Base-by-base conservation (phyloP, 257 asterid genomes). In the Jacaranda copaia region DNA sequence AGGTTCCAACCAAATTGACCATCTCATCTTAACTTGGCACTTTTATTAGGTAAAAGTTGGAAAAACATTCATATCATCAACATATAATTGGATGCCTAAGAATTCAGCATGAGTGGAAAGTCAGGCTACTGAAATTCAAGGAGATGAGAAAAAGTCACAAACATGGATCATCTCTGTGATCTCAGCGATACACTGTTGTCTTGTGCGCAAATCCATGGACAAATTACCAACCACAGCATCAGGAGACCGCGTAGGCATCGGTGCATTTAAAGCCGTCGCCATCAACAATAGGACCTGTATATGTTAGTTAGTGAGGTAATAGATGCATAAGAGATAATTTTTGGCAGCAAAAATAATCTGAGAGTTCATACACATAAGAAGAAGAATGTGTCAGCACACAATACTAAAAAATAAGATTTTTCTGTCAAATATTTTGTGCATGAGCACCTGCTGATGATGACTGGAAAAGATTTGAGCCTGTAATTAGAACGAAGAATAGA, bases 91-190 rank as follows among this genome's bases (percentile, higher is more conserved):
- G 61, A 51, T 15, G 48, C 73, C 45, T 3, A 74, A 60, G 60
- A 49, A 57, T 39, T 66, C 32, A 20, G 9, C 42, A 58, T 10
- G 36, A 53, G 68, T 45, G 72, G 35, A 77, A 43, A 74, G 18
- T 36, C 4, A 15, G 10, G 68, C 59, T 42, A 62, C 20, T 48
- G n/a, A n/a, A 39, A 68, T 69, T 18, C 6, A 58, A 8, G 19
- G 55, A 64, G 61, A 71, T 61, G 19, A 59, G 64, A 61, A 55
- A 68, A 68, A 72, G 32, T 48, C 52, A 85, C 95, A 84, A 72
- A 96, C 99, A 82, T 96, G 99, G 81, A 96, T 96, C 99, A 93
- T 93, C 88, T 96, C 99, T 3, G 97, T 93, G 79, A 96, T 96
- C 89, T 90, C 98, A 74, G 97, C 99, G 58, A 96, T 84, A 75